Base-by-base conservation (phyloP, 495 filamentous ascomycete genomes). In the Pseudoneurospora amorphoporcata region DNA sequence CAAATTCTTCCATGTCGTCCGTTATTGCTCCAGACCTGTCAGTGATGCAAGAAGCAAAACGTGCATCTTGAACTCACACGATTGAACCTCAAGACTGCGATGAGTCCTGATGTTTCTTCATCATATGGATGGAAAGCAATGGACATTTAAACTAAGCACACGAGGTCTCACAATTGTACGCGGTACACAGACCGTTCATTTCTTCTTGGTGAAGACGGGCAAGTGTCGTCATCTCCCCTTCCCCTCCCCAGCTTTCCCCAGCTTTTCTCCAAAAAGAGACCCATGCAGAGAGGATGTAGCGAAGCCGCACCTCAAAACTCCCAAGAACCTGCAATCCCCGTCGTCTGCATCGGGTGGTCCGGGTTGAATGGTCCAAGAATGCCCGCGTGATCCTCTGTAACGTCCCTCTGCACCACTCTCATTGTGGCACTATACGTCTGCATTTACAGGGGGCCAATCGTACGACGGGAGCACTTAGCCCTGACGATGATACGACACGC, bases 311-410 rank as follows among this genome's bases (percentile, higher is more conserved):
- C 47, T 69, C 75, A 73, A 23, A 23, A 74, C 79, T 75, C 72
- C 74, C 73, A 77, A 76, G 79, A 75, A 70, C 73, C 53, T 39
- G 53, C 69, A 38, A 23, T 19, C 65, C 68, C 69, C 74, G 69
- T 47, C 45, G 45, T 53, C 45, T 23, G 45, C 19, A 14, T 58
- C 29, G 53, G 35, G 29, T 65, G 53, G 53, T 65, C 53, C 53
- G 29, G 53, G 53, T 35, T 14, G n/a, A n/a, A n/a, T n/a, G 12
- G 47, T 23, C 10, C 39, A 8, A 65, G 53, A 35, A 14, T 65
- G 53, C 53, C 32, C 53, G 53, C 53, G 53, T 65, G 53, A 65
- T 65, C 29, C 53, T 61, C 53, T 61, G 23, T 61, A 61, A 61
- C 23, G 53, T 35, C 53, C 29, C 53, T 61, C 53, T 65, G 53